phyloP scores from a whole-genome alignment of 2,329 filamentous ascomycete species.

The Tolypocladium ovalisporum region DNA sequence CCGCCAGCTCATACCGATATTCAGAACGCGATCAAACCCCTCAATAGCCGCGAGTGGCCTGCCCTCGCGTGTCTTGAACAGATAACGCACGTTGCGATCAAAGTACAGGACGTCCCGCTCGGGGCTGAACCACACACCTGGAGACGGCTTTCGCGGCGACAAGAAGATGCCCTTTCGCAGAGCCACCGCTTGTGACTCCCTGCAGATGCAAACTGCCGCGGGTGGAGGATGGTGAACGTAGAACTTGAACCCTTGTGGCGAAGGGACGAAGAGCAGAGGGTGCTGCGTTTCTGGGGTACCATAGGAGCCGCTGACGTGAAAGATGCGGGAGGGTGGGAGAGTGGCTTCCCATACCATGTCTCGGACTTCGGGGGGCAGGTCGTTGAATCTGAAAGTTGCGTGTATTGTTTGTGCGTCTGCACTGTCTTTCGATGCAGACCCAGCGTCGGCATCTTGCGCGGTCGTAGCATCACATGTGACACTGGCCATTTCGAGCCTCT shows the following conservation, averaged over 20 bases:
- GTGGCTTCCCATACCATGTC: slow-evolving; percentile 17
- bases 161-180: slow-evolving; percentile 15
- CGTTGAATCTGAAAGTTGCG: slow-evolving; percentile 1
- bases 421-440: neutral
- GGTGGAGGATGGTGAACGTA: slow-evolving; percentile 11
- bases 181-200: slow-evolving; percentile 15
- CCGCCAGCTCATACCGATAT: slow-evolving; percentile 19
- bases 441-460: neutral
- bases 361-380: slow-evolving; percentile 16
- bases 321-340: slow-evolving; percentile 16
- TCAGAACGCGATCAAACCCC: slow-evolving; percentile 13
- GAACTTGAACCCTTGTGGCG: slow-evolving; percentile 8
- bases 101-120: slow-evolving; percentile 17
- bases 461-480: no score
- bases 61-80: slow-evolving; percentile 1
- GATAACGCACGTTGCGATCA: slow-evolving; percentile 12
- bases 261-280: neutral
- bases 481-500: neutral
- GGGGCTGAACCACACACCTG: slow-evolving; percentile 15
- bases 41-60: neutral
- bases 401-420: neutral
- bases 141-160: slow-evolving; percentile 1
- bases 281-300: neutral
- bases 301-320: slow-evolving; percentile 13
- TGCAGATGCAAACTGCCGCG: slow-evolving; percentile 10